phyloP scores from a whole-genome alignment of 2,329 filamentous ascomycete genomes.

The Ciborinia camelliae region DNA sequence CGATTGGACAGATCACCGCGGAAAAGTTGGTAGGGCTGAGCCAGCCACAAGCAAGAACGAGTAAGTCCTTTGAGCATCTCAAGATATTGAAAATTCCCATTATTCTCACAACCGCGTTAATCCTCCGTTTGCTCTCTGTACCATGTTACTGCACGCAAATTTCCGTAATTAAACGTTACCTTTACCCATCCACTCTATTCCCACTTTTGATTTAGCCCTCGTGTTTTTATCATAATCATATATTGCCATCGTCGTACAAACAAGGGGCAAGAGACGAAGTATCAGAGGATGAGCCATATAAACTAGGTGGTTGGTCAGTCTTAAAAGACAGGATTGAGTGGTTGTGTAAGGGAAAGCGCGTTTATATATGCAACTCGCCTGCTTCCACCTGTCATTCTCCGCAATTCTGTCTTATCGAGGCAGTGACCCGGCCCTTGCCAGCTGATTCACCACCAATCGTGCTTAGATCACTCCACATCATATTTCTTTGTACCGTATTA shows the following conservation, averaged over 20 bases:
- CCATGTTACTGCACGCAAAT: slow-evolving; percentile 5
- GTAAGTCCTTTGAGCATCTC: slow-evolving; percentile 23
- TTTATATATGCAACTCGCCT: slow-evolving; percentile 24
- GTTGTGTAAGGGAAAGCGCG: slow-evolving; percentile 18
- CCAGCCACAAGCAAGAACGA: slow-evolving; percentile 26
- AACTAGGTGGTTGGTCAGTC: slow-evolving; percentile 14
- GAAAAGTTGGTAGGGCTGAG: slow-evolving; percentile 26
- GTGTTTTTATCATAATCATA: slow-evolving; percentile 10
- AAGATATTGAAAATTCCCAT: slow-evolving; percentile 8
- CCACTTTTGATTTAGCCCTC: slow-evolving; percentile 16
- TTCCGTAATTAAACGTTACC: slow-evolving; percentile 17
- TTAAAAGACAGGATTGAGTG: slow-evolving; percentile 1
- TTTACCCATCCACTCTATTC: slow-evolving; percentile 1
- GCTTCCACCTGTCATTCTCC: slow-evolving; percentile 14
- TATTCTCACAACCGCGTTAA: slow-evolving; percentile 1
- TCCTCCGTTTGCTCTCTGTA: slow-evolving; percentile 11
- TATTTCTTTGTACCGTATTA: not conserved
- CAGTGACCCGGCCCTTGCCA: slow-evolving; percentile 27
- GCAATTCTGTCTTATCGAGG: slow-evolving; percentile 29
- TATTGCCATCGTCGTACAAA: slow-evolving; percentile 7
- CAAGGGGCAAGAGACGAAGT: not conserved
- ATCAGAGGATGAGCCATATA: not conserved
- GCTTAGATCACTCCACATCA: slow-evolving; percentile 14
- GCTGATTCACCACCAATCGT: slow-evolving; percentile 19
- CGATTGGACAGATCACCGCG: slow-evolving; percentile 28